These are phyloP conservation scores for Cercospora nicotianae DNA, from an alignment of 2,329 filamentous ascomycete genomes.

Conservation along the genomic window DNA sequence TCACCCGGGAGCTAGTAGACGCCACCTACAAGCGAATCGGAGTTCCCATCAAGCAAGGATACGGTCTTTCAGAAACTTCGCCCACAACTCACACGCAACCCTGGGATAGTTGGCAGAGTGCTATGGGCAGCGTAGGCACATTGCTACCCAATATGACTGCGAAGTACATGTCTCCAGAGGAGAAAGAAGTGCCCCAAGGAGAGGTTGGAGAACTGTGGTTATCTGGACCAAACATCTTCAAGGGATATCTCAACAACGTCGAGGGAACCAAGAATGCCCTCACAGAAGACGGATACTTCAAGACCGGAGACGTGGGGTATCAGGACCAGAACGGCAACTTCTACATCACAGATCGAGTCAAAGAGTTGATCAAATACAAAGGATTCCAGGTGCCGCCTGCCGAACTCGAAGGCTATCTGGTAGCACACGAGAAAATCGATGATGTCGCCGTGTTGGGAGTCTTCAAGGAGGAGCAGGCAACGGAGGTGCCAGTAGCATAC, in stretches of 20 bases:
- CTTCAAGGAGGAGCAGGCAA: slow-evolving; percentile 49
- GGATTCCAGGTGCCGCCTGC: slow-evolving; percentile 26
- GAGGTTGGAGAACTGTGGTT: slow-evolving; percentile 77
- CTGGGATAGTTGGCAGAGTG: slow-evolving; percentile 73
- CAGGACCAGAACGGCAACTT: slow-evolving; percentile 76
- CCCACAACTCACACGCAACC: slow-evolving; percentile 71
- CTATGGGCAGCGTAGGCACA: slow-evolving; percentile 75
- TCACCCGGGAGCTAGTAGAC: slow-evolving; percentile 77
- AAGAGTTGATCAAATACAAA: slow-evolving; percentile 62
- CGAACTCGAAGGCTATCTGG: slow-evolving; percentile 49
- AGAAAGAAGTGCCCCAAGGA: slow-evolving; percentile 71
- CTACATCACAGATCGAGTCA: slow-evolving; percentile 83
- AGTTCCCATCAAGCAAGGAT: slow-evolving; percentile 86
- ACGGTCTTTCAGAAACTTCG: slow-evolving; percentile 83
- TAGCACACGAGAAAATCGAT: slow-evolving; percentile 44
- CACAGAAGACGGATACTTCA: slow-evolving; percentile 78
- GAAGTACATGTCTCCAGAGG: slow-evolving; percentile 69
- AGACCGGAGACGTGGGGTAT: slow-evolving; percentile 81
- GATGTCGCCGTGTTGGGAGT: slow-evolving; percentile 50
- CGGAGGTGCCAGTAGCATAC: slow-evolving; percentile 60
- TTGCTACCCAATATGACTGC: slow-evolving; percentile 77
- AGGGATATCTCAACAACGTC: slow-evolving; percentile 78
- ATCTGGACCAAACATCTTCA: slow-evolving; percentile 76
- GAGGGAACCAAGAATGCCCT: slow-evolving; percentile 69
- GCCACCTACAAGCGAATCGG: slow-evolving; percentile 71